These are phyloP conservation scores for Peniophora sp. DNA, from an alignment of 1,284 basidiomycete genomes.

Conservation along the genomic window DNA sequence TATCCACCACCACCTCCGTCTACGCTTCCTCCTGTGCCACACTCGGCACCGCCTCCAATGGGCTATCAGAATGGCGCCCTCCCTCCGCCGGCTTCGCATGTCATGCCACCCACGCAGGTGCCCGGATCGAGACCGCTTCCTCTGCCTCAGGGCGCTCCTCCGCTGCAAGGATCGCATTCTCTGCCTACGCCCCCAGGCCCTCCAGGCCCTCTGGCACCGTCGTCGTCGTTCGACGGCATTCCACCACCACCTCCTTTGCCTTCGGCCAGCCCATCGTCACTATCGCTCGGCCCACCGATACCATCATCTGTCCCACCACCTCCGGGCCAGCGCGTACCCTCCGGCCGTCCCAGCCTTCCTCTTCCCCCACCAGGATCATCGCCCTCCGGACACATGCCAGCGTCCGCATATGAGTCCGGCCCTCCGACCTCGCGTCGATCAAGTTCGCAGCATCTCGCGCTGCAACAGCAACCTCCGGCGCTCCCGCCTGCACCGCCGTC, in stretches of 20 bases:
- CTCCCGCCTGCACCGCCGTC: slow-evolving; percentile 12
- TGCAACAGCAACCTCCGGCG: slow-evolving; percentile 1
- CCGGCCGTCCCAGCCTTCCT: slow-evolving; percentile 24
- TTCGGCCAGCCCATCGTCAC: slow-evolving; percentile 10
- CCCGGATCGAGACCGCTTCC: slow-evolving; percentile 51
- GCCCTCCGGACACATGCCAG: slow-evolving; percentile 16
- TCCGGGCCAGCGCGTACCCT: not conserved
- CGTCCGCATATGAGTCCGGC: slow-evolving; percentile 26
- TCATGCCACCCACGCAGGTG: slow-evolving; percentile 23
- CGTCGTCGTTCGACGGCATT: slow-evolving; percentile 16
- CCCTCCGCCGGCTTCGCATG: slow-evolving; percentile 16
- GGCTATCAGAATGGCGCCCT: slow-evolving; percentile 10
- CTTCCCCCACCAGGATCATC: slow-evolving; percentile 26
- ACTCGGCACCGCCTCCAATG: slow-evolving; percentile 14
- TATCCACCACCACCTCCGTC: slow-evolving; percentile 24
- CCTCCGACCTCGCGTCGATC: slow-evolving; percentile 26
- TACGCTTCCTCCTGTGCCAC: slow-evolving; percentile 16
- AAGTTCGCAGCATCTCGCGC: slow-evolving; percentile 7
- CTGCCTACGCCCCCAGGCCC: slow-evolving; percentile 28
- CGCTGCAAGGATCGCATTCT: slow-evolving; percentile 22
- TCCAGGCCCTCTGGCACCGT: slow-evolving; percentile 19
- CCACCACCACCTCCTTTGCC: slow-evolving; percentile 30
- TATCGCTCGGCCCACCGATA: slow-evolving; percentile 2
- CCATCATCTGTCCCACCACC: slow-evolving; percentile 2
- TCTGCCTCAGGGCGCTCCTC: slow-evolving; percentile 16